Base-by-base conservation (phyloP, 768 basidiomycete species). In the Rhizopogon salebrosus region DNA sequence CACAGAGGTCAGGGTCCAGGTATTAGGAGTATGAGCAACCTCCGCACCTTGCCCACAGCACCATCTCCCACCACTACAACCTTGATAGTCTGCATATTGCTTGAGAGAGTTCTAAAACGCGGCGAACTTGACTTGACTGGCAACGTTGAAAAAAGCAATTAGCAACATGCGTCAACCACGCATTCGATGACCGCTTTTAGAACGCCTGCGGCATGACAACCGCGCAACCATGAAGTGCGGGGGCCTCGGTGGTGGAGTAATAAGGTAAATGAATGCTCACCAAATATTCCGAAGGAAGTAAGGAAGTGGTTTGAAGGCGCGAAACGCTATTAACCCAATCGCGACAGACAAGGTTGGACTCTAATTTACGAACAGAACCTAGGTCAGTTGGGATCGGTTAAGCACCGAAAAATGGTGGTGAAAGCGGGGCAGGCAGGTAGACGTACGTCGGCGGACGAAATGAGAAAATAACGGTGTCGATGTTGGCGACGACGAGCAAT, bases 21-120 rank as follows among this genome's bases (percentile, higher is more conserved):
- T 2, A 11, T 10, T 13, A 4, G 8, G 39, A 7, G 23, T 3
- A 41, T 23, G n/a, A n/a, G n/a, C 26, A 24, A 20, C 14, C 55
- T 57, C 57, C 88, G 62, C 66, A 93, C 93, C 87, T 97, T 97
- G 76, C 93, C 93, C 60, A 95, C 93, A 63, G 93, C 93, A 86
- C 93, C 94, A 78, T 95, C 94, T 66, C 93, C 93, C 60, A 95
- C 94, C 52, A 94, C 94, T 67, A 95, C 93, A 72, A 93, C 95
- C 75, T 97, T 95, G 70, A 95, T 97, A 51, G 94, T 97, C 70
- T 97, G 93, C 93, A 95, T 95, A 57, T 58, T 40, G 53, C 58
- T n/a, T 54, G 55, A 56, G 43, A 45, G 50, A 37, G 57, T 58
- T 54, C 55, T 54, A 58, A 41, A 39, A 38, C 41, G 61, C 58